phyloP scores from a whole-genome alignment of 2,329 filamentous ascomycete genomes.

The Aspergillus sp. region DNA sequence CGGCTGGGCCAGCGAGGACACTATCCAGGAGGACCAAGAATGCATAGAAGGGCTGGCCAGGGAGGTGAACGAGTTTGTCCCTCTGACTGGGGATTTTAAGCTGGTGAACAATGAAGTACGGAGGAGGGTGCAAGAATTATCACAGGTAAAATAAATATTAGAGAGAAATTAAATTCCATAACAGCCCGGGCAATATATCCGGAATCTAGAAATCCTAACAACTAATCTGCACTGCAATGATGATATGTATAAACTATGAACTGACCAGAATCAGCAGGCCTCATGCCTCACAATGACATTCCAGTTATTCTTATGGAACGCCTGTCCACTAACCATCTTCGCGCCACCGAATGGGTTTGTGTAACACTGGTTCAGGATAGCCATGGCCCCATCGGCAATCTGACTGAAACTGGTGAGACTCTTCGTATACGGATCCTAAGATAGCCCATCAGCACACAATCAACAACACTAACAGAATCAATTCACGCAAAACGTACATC shows the following conservation, averaged over 20 bases:
- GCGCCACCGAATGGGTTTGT: fast-evolving
- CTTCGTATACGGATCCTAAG: neutral
- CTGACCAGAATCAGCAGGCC: neutral
- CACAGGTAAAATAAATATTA: too few species aligned
- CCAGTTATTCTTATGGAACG: neutral
- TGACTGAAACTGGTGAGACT: neutral
- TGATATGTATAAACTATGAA: neutral
- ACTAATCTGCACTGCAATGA: too few species aligned
- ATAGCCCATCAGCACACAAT: neutral
- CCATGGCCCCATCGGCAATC: neutral
- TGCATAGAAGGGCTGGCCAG: too few species aligned
- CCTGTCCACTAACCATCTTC: neutral
- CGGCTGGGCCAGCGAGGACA: slow-evolving; percentile 51
- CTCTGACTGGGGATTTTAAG: too few species aligned
- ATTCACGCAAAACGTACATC: neutral
- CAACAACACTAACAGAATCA: too few species aligned
- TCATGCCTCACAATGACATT: neutral
- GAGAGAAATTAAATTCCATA: too few species aligned
- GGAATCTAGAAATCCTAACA: too few species aligned
- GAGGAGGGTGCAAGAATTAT: too few species aligned
- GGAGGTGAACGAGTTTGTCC: too few species aligned
- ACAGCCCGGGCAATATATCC: too few species aligned
- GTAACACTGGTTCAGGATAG: neutral
- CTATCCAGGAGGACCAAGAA: slow-evolving; percentile 13
- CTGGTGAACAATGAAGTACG: too few species aligned